Evolutionary conservation across 2,329 filamentous ascomycete species (phyloP).

Genomic region (Trichothecium sympodiale): DNA sequence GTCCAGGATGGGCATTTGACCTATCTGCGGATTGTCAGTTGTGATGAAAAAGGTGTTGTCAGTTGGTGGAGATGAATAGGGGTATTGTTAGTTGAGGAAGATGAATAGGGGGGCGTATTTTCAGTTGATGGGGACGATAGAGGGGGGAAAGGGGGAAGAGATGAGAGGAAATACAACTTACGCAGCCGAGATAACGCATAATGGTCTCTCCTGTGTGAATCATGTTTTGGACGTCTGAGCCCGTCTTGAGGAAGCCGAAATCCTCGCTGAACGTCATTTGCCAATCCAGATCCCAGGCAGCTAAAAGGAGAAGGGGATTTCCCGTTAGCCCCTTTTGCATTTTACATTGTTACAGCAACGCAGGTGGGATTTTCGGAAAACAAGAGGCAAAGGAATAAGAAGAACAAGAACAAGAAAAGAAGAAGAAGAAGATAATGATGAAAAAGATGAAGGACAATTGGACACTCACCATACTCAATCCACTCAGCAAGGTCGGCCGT

Average conservation of each 20-base stretch:
- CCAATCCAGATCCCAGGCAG: slow-evolving; percentile 4
- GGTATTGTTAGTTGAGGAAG: no score
- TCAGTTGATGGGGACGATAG: no score
- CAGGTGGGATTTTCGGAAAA: no score
- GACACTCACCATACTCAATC: slow-evolving; percentile 3
- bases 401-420: no score
- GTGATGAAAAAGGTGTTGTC: no score
- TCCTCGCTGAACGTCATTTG: slow-evolving; percentile 6
- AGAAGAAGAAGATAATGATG: no score
- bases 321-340: no score
- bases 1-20: slow-evolving; percentile 6
- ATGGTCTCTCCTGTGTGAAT: slow-evolving; percentile 4
- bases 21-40: slow-evolving; percentile 3
- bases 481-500: slow-evolving; percentile 4
- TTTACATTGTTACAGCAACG: no score
- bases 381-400: no score
- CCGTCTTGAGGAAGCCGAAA: slow-evolving; percentile 5
- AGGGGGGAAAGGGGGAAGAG: not conserved
- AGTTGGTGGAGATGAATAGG: no score
- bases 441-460: no score
- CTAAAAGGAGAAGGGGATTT: not conserved
- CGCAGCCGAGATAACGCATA: slow-evolving; percentile 5
- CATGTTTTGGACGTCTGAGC: slow-evolving; percentile 5
- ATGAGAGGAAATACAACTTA: not conserved
- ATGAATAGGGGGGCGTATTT: no score